Percentiles rank a stretch among this genome's conserved stretches.
phyloP scores from a whole-genome alignment of 768 basidiomycete genomes.

The Strobilomyces echinocephalus region DNA sequence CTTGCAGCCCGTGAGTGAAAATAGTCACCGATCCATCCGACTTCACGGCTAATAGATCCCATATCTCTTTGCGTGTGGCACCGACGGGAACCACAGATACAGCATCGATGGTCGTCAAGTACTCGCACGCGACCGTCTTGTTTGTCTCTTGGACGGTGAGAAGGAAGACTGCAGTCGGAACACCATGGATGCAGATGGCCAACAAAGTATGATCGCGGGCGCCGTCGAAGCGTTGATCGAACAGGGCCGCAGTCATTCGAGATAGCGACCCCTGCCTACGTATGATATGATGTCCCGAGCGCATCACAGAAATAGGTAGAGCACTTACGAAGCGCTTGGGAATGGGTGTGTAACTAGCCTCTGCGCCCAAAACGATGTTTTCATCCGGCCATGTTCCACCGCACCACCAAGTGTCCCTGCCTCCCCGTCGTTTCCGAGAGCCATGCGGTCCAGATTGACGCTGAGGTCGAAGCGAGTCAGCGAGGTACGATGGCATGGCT shows the following conservation, averaged over 20 bases:
- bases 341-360: constrained; percentile 48
- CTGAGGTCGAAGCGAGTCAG: constrained; percentile 52
- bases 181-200: constrained; percentile 50
- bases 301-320: neutral
- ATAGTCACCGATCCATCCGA: constrained; percentile 51
- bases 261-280: constrained; percentile 13
- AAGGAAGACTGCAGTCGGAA: constrained; percentile 43
- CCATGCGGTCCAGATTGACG: constrained; percentile 65
- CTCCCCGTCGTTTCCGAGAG: constrained; percentile 47
- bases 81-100: constrained; percentile 54
- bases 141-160: constrained; percentile 40
- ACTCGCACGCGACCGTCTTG: constrained; percentile 38
- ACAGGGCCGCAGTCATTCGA: constrained; percentile 51
- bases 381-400: constrained; percentile 61
- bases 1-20: constrained; percentile 56
- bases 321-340: constrained; percentile 46
- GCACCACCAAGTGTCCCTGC: constrained; percentile 37
- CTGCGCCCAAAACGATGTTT: constrained; percentile 71
- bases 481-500: constrained; percentile 40
- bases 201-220: constrained; percentile 46
- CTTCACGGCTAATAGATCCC: constrained; percentile 67
- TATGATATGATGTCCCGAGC: constrained; percentile 3
- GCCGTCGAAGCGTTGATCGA: constrained; percentile 66
- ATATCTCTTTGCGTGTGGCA: constrained; percentile 56
- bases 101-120: constrained; percentile 39